Percentiles rank a stretch among this genome's conserved stretches.
Conservation (phyloP, 768 basidiomycete species). For the Trametes sanguinea region DNA sequence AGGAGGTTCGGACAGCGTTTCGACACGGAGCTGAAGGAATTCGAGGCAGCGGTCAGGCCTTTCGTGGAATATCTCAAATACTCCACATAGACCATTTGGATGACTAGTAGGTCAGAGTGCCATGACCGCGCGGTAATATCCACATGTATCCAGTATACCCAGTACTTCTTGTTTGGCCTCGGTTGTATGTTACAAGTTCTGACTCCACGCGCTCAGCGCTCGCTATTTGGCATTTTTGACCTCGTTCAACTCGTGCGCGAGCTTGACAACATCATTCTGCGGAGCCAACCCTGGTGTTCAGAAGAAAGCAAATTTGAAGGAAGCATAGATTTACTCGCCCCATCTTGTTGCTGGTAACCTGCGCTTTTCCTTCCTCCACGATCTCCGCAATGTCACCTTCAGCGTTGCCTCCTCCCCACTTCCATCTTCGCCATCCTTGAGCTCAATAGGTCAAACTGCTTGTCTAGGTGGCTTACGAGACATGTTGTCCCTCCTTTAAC, state of each 20-base stretch:
- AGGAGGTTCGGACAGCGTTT: no score
- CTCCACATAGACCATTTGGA: no score
- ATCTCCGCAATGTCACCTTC: conserved; percentile 43
- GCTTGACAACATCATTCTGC: conserved; percentile 54
- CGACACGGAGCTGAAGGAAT: no score
- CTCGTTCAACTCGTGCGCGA: conserved; percentile 51
- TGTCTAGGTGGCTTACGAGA: conserved; percentile 34
- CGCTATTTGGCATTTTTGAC: conserved; percentile 31
- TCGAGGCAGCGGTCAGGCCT: no score
- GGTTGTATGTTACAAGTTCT: neutral
- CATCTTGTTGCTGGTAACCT: conserved; percentile 49
- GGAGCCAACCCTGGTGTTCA: neutral
- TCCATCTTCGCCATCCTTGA: conserved; percentile 35
- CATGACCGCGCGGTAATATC: no score
- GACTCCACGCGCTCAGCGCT: conserved; percentile 6
- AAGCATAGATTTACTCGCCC: conserved; percentile 36
- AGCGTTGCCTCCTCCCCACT: conserved; percentile 37
- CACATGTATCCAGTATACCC: no score
- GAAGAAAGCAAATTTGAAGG: neutral
- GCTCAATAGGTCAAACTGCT: neutral
- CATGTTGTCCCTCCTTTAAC: conserved; percentile 36
- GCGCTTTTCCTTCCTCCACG: conserved; percentile 44
- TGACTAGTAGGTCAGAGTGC: no score
- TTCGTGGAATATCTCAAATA: no score
- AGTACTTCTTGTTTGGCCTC: no score